phyloP scores from a whole-genome alignment of 202 grass and related monocot genomes.

The Saccharum hybrid region DNA sequence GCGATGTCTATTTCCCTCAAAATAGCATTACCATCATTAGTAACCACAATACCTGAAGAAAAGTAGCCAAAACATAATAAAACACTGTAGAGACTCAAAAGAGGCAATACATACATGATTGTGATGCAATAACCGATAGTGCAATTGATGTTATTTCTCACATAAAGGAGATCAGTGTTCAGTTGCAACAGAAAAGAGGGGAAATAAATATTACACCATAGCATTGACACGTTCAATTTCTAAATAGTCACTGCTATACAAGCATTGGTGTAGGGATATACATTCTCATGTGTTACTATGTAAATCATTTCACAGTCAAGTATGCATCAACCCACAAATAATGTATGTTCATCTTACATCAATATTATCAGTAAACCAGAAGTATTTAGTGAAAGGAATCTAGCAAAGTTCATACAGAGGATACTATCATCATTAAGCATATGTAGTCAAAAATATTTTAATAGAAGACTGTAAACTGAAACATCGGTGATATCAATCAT shows the following conservation, averaged over 20 bases:
- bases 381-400: not conserved
- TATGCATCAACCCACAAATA: not conserved
- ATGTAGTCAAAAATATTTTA: not conserved
- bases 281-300: not conserved
- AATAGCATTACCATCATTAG: slow-evolving; percentile 99
- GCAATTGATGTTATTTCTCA: not conserved
- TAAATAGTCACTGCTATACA: not conserved
- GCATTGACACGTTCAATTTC: not conserved
- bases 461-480: not conserved
- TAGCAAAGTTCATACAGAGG: not conserved
- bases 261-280: not conserved
- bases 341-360: not conserved
- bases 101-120: not conserved
- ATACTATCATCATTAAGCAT: not conserved
- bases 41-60: slow-evolving; percentile 88
- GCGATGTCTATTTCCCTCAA: slow-evolving; percentile 93
- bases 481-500: not conserved
- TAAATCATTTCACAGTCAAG: not conserved
- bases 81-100: slow-evolving; percentile 3
- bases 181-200: not conserved
- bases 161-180: not conserved
- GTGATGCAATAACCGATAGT: not conserved
- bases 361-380: not conserved
- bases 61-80: slow-evolving; percentile 26
- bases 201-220: not conserved